These are phyloP conservation scores for Cyanidioschyzon merolae DNA, from an alignment of 23 red algal species.

Conservation along the genomic window DNA sequence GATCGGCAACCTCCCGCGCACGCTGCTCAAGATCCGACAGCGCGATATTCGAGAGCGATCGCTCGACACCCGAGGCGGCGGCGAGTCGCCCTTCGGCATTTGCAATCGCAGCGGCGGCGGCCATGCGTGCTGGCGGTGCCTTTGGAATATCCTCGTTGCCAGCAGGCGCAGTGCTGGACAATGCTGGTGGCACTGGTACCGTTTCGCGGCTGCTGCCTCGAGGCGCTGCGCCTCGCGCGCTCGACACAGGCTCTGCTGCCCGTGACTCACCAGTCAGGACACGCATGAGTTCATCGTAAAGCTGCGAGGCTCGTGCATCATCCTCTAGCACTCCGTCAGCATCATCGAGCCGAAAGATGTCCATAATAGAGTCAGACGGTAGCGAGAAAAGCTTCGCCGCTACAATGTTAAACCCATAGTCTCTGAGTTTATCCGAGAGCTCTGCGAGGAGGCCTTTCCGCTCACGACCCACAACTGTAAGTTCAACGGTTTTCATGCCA, in stretches of 20 bases:
- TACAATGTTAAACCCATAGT: slow-evolving; percentile 39
- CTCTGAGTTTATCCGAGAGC: slow-evolving; percentile 56
- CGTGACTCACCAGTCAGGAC: slow-evolving; percentile 28
- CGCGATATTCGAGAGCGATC: slow-evolving; percentile 13
- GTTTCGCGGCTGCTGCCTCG: neutral
- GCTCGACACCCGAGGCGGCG: neutral
- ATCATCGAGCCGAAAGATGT: slow-evolving; percentile 74
- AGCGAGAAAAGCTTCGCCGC: slow-evolving; percentile 77
- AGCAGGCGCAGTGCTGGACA: neutral
- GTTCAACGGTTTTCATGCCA: slow-evolving; percentile 22
- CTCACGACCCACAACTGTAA: slow-evolving; percentile 82
- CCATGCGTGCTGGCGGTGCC: neutral
- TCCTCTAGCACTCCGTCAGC: slow-evolving; percentile 33
- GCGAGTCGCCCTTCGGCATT: neutral
- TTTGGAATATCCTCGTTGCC: neutral
- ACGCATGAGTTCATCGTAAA: slow-evolving; percentile 52
- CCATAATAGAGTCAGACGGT: slow-evolving; percentile 79
- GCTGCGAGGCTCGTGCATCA: slow-evolving; percentile 27
- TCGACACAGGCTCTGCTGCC: neutral
- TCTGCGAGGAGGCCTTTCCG: slow-evolving; percentile 67
- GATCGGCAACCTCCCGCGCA: neutral
- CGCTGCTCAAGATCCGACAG: slow-evolving; percentile 13
- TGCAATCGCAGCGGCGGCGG: neutral
- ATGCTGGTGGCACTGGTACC: neutral
- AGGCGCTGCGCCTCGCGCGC: neutral